Evolutionary conservation across 768 basidiomycete genomes (phyloP), one percentile per base, ranked within the genome.

Genomic region (Daedalea quercina): DNA sequence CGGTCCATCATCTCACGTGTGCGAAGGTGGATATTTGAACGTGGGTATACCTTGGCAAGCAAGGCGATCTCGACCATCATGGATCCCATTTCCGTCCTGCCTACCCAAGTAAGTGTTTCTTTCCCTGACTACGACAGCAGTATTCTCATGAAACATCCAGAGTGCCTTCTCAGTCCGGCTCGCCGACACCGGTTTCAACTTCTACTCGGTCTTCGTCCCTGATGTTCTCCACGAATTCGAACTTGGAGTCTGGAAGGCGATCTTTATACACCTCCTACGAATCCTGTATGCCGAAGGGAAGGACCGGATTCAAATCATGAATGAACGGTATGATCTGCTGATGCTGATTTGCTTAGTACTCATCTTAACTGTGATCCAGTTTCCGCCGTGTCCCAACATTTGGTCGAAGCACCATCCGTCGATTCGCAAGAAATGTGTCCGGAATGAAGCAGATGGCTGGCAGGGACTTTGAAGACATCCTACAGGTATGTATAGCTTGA

Each of bases 161-260:
- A 71, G 65, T 54, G 63, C 68, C 2, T 73, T 73, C 37, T 71
- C 65, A 0, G 46, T 55, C 7, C 52, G 46, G 9, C 57, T 69
- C 1, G 26, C 50, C 0, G 1, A 44, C 0, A 54, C 61, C 19
- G 62, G 62, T 0, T 31, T 31, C 28, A 31, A 31, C 28, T 63
- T 65, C 17, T 59, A 64, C 51, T 23, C 40, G 0, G 57, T 72
- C 51, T 56, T 71, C 1, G 57, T 63, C 0, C 60, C 62, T 0
- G 70, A 73, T 13, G 50, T 71, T 7, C 62, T 31, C 6, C 28
- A 31, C 11, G 28, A 31, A 31, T 4, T 69, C n/a, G 68, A 73
- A 24, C 55, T 72, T 0, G 69, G 72, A 1, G 62, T 65, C 0
- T 71, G 68, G 66, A 71, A 71, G 42, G 24, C 44, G 23, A 1